Evolutionary conservation across 805 yeast species (phyloP).

Genomic region (Ogataea ramenticola): DNA sequence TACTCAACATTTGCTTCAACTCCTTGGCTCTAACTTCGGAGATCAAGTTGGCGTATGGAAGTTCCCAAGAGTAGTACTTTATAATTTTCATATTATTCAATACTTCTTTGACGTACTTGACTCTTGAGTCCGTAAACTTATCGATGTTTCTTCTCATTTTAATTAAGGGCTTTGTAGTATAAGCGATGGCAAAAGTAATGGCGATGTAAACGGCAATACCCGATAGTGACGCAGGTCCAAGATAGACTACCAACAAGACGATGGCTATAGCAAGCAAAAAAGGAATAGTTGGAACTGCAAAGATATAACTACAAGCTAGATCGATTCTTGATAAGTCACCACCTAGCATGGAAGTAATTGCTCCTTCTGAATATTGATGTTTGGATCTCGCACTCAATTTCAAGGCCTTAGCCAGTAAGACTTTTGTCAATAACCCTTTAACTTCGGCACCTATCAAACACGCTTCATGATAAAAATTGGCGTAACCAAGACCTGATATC

Average conservation of each 20-base stretch:
- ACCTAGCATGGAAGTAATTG: constrained; percentile 70
- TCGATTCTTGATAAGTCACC: constrained; percentile 80
- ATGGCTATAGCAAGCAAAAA: constrained; percentile 55
- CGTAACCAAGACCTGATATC: constrained; percentile 39
- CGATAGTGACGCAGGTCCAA: constrained; percentile 67
- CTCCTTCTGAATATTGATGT: constrained; percentile 57
- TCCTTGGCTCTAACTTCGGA: constrained; percentile 52
- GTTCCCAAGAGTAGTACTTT: constrained; percentile 90
- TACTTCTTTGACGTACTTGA: constrained; percentile 70
- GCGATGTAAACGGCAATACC: constrained; percentile 56
- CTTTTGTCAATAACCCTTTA: constrained; percentile 64
- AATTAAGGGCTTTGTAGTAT: constrained; percentile 45
- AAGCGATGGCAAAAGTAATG: constrained; percentile 40
- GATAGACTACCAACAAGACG: constrained; percentile 53
- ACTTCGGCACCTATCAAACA: constrained; percentile 62
- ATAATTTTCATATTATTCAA: constrained; percentile 72
- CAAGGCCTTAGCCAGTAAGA: constrained; percentile 63
- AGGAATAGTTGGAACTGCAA: constrained; percentile 58
- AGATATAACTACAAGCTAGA: constrained; percentile 63
- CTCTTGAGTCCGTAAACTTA: constrained; percentile 67
- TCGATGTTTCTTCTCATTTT: constrained; percentile 50
- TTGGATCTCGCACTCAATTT: constrained; percentile 49
- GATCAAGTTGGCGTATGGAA: constrained; percentile 58
- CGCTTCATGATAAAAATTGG: constrained; percentile 58
- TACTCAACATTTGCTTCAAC: constrained; percentile 48